These are phyloP conservation scores for Talaromyces sp. DNA, from an alignment of 2,329 filamentous ascomycete species.

Conservation along the genomic window DNA sequence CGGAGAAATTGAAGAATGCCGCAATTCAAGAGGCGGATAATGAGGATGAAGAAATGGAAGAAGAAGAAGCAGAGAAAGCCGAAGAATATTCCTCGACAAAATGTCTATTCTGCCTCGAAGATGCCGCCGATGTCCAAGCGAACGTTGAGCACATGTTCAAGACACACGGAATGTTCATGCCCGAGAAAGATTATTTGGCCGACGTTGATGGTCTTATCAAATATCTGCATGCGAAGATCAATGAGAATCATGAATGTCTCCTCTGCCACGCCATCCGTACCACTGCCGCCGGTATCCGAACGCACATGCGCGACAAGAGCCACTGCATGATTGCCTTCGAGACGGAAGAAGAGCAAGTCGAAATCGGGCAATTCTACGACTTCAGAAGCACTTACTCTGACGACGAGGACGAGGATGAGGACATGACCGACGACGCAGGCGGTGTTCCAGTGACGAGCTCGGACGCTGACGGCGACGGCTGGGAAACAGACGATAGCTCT, in stretches of 20 bases:
- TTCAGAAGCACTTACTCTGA: conserved; percentile 96
- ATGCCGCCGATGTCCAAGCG: conserved; percentile 69
- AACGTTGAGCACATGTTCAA: conserved; percentile 88
- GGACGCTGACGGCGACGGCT: conserved; percentile 67
- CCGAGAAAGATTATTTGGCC: conserved; percentile 78
- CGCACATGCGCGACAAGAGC: conserved; percentile 94
- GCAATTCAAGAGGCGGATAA: conserved; percentile 44
- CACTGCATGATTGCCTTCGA: conserved; percentile 96
- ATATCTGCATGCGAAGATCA: conserved; percentile 75
- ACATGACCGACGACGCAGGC: conserved; percentile 55
- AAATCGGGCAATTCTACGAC: conserved; percentile 95
- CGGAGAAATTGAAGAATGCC: conserved; percentile 71
- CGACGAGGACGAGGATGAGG: conserved; percentile 58
- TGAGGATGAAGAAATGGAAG: conserved; percentile 35
- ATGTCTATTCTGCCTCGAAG: conserved; percentile 91
- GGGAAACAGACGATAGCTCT: conserved; percentile 94
- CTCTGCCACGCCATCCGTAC: conserved; percentile 81
- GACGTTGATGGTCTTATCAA: conserved; percentile 77
- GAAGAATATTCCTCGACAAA: conserved; percentile 48
- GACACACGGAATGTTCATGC: conserved; percentile 92
- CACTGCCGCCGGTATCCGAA: conserved; percentile 77
- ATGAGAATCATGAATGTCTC: conserved; percentile 77
- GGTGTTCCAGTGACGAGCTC: conserved; percentile 50
- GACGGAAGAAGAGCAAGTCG: conserved; percentile 82
- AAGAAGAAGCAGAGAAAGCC: conserved; percentile 43